These are phyloP conservation scores for Curvularia sp. DNA, from an alignment of 2,329 filamentous ascomycete species.

Conservation along the genomic window DNA sequence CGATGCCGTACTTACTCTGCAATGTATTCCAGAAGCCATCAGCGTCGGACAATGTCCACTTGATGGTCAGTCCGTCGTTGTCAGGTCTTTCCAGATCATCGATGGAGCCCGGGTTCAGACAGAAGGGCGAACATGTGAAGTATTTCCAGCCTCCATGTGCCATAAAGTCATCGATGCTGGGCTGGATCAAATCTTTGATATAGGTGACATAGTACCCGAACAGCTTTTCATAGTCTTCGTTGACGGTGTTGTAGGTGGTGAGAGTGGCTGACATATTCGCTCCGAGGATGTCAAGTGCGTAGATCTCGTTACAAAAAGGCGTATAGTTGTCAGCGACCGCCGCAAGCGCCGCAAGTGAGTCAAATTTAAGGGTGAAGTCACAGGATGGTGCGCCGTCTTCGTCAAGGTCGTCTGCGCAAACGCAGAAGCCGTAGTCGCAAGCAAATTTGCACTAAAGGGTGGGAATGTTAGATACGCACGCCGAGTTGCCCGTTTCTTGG, in stretches of 20 bases:
- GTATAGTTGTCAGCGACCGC: background rate
- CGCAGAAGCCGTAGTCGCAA: too few species aligned
- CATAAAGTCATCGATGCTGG: background rate
- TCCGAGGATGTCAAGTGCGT: background rate
- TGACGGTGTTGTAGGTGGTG: conserved; percentile 16
- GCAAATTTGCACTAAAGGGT: too few species aligned
- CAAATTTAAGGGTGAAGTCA: background rate
- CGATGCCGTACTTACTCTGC: background rate
- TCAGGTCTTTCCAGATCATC: background rate
- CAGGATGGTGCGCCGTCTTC: background rate
- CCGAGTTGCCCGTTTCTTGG: too few species aligned
- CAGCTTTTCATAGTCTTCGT: background rate
- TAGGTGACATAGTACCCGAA: background rate
- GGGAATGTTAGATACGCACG: too few species aligned
- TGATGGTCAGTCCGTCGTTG: background rate
- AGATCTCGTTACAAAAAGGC: background rate
- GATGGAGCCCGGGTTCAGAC: background rate
- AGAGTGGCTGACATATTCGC: background rate
- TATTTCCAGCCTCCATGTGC: background rate
- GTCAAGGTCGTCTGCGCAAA: too few species aligned
- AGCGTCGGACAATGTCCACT: background rate
- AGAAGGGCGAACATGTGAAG: background rate
- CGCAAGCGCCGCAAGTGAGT: background rate
- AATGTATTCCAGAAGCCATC: background rate
- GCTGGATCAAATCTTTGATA: background rate